Evolutionary conservation across 202 grass and related monocot species (phyloP).

Genomic region (Alloteropsis angusta): DNA sequence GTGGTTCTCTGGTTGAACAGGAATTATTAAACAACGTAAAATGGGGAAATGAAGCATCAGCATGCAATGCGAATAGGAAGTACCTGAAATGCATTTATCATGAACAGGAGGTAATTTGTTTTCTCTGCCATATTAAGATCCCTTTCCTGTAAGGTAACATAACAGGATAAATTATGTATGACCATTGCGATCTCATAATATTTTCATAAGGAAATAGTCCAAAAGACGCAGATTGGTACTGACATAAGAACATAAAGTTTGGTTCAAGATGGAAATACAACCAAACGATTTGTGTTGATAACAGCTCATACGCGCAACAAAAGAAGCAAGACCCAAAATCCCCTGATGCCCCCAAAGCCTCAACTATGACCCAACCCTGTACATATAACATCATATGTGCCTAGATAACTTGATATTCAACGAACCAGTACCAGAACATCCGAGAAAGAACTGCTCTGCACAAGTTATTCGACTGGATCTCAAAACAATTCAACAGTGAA

Average conservation of each 20-base stretch:
- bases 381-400: not conserved
- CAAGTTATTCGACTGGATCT: conserved; percentile 2
- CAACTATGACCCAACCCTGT: not conserved
- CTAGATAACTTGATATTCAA: not conserved
- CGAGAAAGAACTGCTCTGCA: not conserved
- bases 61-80: conserved; percentile 1
- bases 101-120: conserved; percentile 91
- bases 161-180: not conserved
- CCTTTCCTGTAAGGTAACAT: conserved; percentile 51
- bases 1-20: not conserved
- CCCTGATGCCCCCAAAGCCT: not conserved
- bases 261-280: not conserved
- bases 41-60: not conserved
- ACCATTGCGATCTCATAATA: not conserved
- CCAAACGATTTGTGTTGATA: not conserved
- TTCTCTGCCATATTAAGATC: conserved; percentile 68
- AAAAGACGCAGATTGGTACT: not conserved
- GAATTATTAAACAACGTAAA: not conserved
- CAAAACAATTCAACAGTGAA: not conserved
- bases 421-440: not conserved
- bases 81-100: conserved; percentile 99
- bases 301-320: not conserved
- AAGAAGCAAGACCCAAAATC: not conserved
- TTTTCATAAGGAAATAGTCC: not conserved
- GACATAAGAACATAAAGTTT: not conserved